Conservation (phyloP, 495 filamentous ascomycete species). For the Cudoniella acicularis region DNA sequence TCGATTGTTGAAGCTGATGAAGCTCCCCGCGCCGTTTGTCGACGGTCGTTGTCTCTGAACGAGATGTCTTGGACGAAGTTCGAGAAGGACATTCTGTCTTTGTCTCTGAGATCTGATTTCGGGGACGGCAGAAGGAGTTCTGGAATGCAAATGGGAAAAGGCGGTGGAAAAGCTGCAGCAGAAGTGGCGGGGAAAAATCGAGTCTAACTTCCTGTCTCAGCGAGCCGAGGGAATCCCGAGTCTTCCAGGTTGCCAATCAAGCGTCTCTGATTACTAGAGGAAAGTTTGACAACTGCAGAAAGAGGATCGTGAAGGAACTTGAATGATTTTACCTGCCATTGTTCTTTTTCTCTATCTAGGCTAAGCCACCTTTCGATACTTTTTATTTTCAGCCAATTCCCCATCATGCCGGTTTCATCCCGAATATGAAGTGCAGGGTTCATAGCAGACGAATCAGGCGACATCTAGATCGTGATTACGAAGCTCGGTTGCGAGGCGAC, state of each 20-base stretch:
- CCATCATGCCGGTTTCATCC: background rate
- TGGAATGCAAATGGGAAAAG: background rate
- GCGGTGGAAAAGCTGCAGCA: background rate
- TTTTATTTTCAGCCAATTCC: background rate
- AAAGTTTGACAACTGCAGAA: too few relatives aligned
- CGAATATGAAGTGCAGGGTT: background rate
- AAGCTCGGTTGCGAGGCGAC: too few relatives aligned
- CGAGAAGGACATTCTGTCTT: slow-evolving; percentile 77
- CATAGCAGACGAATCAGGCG: background rate
- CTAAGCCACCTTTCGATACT: background rate
- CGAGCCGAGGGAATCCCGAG: background rate
- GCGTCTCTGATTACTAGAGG: too few relatives aligned
- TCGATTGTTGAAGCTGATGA: slow-evolving; percentile 47
- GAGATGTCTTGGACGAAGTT: slow-evolving; percentile 83
- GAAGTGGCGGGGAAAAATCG: slow-evolving; percentile 6
- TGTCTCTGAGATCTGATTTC: background rate
- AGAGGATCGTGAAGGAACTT: too few relatives aligned
- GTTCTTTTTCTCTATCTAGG: background rate
- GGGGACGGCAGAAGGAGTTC: background rate
- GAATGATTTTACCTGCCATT: too few relatives aligned
- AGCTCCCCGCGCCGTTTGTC: slow-evolving; percentile 31
- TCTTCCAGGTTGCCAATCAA: background rate
- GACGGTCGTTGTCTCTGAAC: slow-evolving; percentile 55
- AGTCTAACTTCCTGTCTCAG: background rate
- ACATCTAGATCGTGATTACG: background rate